Percentiles rank a stretch among this genome's conserved stretches.
Evolutionary conservation across 805 yeast genomes (phyloP).

Genomic region (Candida insectorum): DNA sequence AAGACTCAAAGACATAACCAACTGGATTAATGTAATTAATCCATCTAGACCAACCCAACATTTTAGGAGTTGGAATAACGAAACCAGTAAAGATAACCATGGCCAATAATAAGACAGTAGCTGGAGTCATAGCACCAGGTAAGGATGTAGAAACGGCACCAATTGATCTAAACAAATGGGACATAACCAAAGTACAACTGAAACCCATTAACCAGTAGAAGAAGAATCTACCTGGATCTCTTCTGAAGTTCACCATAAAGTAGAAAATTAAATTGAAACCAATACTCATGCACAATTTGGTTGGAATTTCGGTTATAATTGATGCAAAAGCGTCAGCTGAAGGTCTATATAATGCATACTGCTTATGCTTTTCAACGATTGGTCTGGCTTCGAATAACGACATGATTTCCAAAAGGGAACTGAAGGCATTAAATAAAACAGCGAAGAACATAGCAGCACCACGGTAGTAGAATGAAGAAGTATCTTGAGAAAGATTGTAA

Average conservation of each 20-base stretch:
- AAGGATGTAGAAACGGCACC: constrained; percentile 41
- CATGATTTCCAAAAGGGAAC: constrained; percentile 57
- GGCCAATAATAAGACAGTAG: constrained; percentile 33
- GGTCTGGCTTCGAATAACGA: constrained; percentile 58
- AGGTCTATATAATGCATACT: constrained; percentile 68
- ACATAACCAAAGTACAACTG: constrained; percentile 34
- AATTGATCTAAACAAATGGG: constrained; percentile 37
- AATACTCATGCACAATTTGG: constrained; percentile 45
- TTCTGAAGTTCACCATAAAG: constrained; percentile 48
- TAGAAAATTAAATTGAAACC: constrained; percentile 28
- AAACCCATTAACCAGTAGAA: constrained; percentile 27
- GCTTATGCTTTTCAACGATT: constrained; percentile 66
- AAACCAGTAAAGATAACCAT: constrained; percentile 54
- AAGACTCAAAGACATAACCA: constrained; percentile 48
- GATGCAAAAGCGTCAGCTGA: constrained; percentile 69
- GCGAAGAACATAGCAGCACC: constrained; percentile 63
- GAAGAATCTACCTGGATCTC: constrained; percentile 33
- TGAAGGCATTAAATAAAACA: constrained; percentile 56
- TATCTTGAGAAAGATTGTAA: constrained; percentile 46
- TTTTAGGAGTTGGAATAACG: constrained; percentile 39
- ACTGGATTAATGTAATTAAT: constrained; percentile 42
- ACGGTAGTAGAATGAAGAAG: constrained; percentile 57
- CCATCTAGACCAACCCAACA: constrained; percentile 67
- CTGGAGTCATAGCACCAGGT: constrained; percentile 35
- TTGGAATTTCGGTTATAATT: constrained; percentile 52